Percentiles rank a stretch among this genome's conserved stretches.
phyloP scores from a whole-genome alignment of 1,284 basidiomycete genomes.

The Malassezia yamatoensis region DNA sequence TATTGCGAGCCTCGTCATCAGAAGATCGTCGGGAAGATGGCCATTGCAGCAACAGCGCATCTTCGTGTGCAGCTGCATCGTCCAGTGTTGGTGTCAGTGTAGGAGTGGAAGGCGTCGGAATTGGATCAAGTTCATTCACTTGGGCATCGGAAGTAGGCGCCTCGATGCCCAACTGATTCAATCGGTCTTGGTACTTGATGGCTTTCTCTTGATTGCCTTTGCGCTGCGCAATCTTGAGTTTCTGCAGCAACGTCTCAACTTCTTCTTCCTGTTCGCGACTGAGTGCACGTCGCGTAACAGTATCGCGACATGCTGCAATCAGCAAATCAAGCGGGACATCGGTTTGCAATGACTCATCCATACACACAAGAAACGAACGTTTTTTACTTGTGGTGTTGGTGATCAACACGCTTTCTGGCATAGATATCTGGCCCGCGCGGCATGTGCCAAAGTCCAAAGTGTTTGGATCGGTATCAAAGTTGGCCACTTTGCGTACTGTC shows the following conservation, averaged over 20 bases:
- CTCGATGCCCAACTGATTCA: slow-evolving; percentile 50
- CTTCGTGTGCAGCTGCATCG: slow-evolving; percentile 1
- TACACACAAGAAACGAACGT: slow-evolving; percentile 50
- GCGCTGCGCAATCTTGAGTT: slow-evolving; percentile 52
- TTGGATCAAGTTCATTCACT: too few relatives aligned
- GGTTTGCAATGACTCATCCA: slow-evolving; percentile 24
- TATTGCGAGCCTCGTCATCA: slow-evolving; percentile 6
- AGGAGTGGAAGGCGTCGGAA: neutral
- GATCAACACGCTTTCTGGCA: slow-evolving; percentile 47
- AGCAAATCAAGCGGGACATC: slow-evolving; percentile 19
- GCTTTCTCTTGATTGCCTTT: slow-evolving; percentile 53
- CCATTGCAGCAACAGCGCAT: slow-evolving; percentile 2
- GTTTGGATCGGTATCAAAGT: slow-evolving; percentile 50
- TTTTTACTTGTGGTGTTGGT: slow-evolving; percentile 51
- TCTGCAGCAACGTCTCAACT: slow-evolving; percentile 52
- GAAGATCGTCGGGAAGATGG: slow-evolving; percentile 24
- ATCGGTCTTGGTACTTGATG: slow-evolving; percentile 51
- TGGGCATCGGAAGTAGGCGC: slow-evolving; percentile 16
- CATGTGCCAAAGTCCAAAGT: slow-evolving; percentile 47
- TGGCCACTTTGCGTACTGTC: slow-evolving; percentile 50
- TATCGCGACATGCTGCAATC: slow-evolving; percentile 25
- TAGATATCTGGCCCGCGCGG: slow-evolving; percentile 30
- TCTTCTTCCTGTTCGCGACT: slow-evolving; percentile 53
- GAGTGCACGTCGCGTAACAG: slow-evolving; percentile 48
- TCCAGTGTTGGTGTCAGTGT: neutral